phyloP scores from a whole-genome alignment of 2,329 filamentous ascomycete species.

The Clonostachys solani region DNA sequence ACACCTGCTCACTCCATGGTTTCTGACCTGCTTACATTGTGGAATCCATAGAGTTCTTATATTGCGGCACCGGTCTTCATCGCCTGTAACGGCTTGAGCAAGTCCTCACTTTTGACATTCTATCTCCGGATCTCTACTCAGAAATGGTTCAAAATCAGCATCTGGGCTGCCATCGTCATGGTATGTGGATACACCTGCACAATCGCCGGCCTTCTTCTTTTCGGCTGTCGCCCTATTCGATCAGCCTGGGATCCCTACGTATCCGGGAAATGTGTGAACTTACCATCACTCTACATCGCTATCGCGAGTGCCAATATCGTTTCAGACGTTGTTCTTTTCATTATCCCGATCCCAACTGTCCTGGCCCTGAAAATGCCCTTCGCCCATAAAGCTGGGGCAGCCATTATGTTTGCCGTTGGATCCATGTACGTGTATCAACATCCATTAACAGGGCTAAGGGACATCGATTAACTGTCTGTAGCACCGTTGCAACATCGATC shows the following conservation, averaged over 20 bases:
- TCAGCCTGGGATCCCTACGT: constrained; percentile 21
- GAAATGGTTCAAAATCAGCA: constrained; percentile 19
- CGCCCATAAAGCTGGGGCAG: constrained; percentile 38
- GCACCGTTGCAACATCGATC: constrained; percentile 25
- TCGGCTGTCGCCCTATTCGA: constrained; percentile 27
- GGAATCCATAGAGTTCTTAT: constrained; percentile 4
- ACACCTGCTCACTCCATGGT: too few species aligned
- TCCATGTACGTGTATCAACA: constrained; percentile 13
- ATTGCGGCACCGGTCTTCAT: constrained; percentile 21
- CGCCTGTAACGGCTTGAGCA: constrained; percentile 26
- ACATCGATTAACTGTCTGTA: constrained; percentile 3
- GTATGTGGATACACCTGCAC: constrained; percentile 21
- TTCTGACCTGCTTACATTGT: too few species aligned
- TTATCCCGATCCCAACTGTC: constrained; percentile 32
- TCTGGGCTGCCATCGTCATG: constrained; percentile 20
- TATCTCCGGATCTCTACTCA: constrained; percentile 29
- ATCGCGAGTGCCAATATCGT: constrained; percentile 41
- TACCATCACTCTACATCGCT: constrained; percentile 40
- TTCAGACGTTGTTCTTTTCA: constrained; percentile 41
- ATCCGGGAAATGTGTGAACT: constrained; percentile 33
- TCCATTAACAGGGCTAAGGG: neutral
- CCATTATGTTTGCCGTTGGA: constrained; percentile 39
- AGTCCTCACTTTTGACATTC: constrained; percentile 30
- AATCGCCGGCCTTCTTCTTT: constrained; percentile 25
- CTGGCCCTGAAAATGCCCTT: constrained; percentile 35